phyloP scores from a whole-genome alignment of 2,329 filamentous ascomycete genomes.

The Ophiobolus disseminans region DNA sequence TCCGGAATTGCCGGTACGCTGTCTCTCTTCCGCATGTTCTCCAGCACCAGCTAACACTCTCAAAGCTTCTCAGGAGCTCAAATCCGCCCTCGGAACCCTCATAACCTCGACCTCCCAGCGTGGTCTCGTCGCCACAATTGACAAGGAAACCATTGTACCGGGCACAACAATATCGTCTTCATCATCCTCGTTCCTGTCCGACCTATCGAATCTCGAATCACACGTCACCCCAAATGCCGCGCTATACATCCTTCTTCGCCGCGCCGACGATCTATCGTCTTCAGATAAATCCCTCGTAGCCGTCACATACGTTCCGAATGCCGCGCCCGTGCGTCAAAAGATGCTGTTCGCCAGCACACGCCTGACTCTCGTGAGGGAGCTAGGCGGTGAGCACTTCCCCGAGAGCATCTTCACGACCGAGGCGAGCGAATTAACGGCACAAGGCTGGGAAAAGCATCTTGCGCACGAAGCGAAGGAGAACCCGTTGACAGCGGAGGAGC shows the following conservation, averaged over 20 bases:
- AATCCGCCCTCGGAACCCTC: constrained; percentile 73
- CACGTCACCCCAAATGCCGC: constrained; percentile 72
- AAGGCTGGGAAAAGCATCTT: constrained; percentile 76
- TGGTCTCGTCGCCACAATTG: constrained; percentile 74
- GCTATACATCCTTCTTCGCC: constrained; percentile 77
- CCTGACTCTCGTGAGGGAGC: constrained; percentile 75
- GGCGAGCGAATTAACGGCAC: constrained; percentile 70
- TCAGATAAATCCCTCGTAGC: constrained; percentile 61
- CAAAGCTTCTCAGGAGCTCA: constrained; percentile 75
- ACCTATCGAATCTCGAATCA: constrained; percentile 68
- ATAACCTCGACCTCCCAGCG: constrained; percentile 68
- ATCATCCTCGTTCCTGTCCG: constrained; percentile 65
- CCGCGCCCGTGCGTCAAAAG: constrained; percentile 81
- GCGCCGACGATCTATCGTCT: constrained; percentile 60
- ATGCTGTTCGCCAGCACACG: constrained; percentile 84
- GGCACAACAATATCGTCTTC: constrained; percentile 60
- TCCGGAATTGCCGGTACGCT: constrained; percentile 75
- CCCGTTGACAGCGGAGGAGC: constrained; percentile 81
- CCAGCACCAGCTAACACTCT: constrained; percentile 18
- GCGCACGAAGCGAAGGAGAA: constrained; percentile 67
- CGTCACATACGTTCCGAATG: constrained; percentile 79
- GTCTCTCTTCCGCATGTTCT: neutral
- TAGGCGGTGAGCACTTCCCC: constrained; percentile 79
- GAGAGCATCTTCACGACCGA: constrained; percentile 77
- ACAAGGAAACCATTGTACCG: constrained; percentile 71